Percentiles rank a stretch among this genome's conserved stretches.
Evolutionary conservation across 495 filamentous ascomycete species (phyloP).

Genomic region (Annulohypoxylon nitens): DNA sequence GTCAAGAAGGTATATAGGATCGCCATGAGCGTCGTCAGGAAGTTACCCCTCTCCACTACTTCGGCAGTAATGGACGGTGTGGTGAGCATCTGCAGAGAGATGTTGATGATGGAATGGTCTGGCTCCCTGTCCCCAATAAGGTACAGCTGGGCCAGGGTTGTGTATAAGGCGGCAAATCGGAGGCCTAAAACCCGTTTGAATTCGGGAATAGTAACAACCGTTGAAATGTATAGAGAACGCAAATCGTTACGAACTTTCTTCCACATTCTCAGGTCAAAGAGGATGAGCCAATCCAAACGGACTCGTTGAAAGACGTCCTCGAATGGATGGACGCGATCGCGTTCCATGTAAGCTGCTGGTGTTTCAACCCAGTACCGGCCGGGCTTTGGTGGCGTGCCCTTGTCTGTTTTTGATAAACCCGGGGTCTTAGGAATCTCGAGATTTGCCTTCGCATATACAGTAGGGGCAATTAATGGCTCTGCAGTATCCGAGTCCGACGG

Average conservation of each 20-base stretch:
- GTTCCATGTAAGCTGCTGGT: constrained; percentile 71
- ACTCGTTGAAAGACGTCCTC: constrained; percentile 91
- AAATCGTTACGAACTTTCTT: constrained; percentile 92
- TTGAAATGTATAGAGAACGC: constrained; percentile 94
- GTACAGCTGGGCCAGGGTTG: constrained; percentile 91
- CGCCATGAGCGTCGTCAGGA: constrained; percentile 92
- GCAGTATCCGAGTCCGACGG: constrained; percentile 71
- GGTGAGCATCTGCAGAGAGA: constrained; percentile 95
- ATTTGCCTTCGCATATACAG: constrained; percentile 65
- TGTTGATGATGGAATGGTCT: constrained; percentile 97
- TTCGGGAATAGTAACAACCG: constrained; percentile 91
- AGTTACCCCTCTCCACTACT: constrained; percentile 94
- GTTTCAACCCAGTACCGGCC: constrained; percentile 89
- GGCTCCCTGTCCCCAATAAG: constrained; percentile 96
- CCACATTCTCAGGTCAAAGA: constrained; percentile 97
- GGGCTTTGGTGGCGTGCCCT: constrained; percentile 58
- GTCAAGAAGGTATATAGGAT: constrained; percentile 98
- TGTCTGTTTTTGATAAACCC: constrained; percentile 52
- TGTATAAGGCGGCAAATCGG: constrained; percentile 93
- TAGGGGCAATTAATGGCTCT: constrained; percentile 69
- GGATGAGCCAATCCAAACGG: constrained; percentile 92
- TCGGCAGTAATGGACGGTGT: constrained; percentile 96
- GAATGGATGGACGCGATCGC: constrained; percentile 71
- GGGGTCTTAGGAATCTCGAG: constrained; percentile 71
- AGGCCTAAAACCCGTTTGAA: constrained; percentile 98